A percentile compares a stretch with the other conserved stretches of the same genome.
These are phyloP conservation scores for Chenopodium album DNA, from an alignment of 148 eudicot species.

Conservation along the genomic window DNA sequence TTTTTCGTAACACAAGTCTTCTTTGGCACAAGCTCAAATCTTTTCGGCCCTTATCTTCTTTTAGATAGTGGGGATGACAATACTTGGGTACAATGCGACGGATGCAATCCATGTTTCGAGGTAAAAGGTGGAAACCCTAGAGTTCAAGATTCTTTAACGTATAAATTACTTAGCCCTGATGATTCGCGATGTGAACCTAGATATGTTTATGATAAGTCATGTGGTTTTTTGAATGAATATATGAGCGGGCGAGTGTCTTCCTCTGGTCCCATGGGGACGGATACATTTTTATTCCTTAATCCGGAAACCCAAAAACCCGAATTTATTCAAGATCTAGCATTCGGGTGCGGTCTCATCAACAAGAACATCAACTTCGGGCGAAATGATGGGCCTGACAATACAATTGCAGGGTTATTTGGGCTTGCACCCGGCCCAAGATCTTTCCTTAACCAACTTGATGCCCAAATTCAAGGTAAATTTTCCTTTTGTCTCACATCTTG, in stretches of 20 bases:
- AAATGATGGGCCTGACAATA: not conserved
- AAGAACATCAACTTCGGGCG: not conserved
- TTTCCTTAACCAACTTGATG: not conserved
- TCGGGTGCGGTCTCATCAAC: not conserved
- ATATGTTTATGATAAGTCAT: not conserved
- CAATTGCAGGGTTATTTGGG: conserved; percentile 10
- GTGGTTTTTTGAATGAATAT: not conserved
- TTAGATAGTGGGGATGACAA: conserved; percentile 7
- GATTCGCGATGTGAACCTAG: conserved; percentile 2
- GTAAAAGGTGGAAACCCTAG: not conserved
- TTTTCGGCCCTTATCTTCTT: not conserved
- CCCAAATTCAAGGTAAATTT: conserved; percentile 6
- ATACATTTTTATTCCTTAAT: not conserved
- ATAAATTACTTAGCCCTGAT: not conserved
- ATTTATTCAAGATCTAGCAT: too few species aligned
- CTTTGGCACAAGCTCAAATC: not conserved
- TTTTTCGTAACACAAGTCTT: not conserved
- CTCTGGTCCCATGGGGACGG: not conserved
- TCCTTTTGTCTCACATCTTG: conserved; percentile 14
- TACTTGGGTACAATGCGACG: conserved; percentile 18
- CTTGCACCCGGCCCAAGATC: not conserved
- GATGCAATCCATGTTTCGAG: conserved; percentile 16
- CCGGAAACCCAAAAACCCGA: not conserved
- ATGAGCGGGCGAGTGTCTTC: not conserved
- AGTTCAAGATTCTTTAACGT: not conserved